Evolutionary conservation across 768 basidiomycete species (phyloP).

Genomic region (Suillus discolor): DNA sequence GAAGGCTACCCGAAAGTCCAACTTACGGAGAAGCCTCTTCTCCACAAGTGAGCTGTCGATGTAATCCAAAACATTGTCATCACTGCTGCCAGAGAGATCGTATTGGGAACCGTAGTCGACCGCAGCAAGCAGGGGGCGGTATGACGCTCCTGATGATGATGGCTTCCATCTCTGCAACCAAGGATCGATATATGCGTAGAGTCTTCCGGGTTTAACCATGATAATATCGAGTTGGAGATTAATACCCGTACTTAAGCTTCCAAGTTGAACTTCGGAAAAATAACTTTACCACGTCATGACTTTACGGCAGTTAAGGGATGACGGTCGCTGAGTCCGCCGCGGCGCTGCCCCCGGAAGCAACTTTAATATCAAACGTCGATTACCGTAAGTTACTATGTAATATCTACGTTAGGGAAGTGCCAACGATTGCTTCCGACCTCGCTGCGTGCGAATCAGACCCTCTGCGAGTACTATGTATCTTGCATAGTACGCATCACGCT

Average conservation of each 20-base stretch:
- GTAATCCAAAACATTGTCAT: neutral
- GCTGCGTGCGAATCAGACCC: no score
- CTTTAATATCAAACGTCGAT: no score
- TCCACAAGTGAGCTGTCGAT: constrained; percentile 41
- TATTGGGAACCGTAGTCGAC: neutral
- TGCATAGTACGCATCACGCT: no score
- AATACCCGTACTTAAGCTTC: neutral
- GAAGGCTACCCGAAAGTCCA: constrained; percentile 46
- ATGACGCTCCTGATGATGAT: neutral
- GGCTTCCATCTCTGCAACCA: neutral
- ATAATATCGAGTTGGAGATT: neutral
- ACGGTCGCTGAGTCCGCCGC: no score
- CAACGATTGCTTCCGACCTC: no score
- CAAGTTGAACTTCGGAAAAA: neutral
- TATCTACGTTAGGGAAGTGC: no score
- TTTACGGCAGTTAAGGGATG: neutral
- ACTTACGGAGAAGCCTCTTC: constrained; percentile 43
- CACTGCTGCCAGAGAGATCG: neutral
- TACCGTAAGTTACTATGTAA: no score
- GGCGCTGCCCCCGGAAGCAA: no score
- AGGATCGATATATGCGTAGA: neutral
- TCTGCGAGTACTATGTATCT: no score
- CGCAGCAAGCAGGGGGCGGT: neutral
- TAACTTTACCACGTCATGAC: neutral
- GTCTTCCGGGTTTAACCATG: neutral